Conservation (phyloP, 192 early-diverging fungal genomes). For the Backusella luteola region DNA sequence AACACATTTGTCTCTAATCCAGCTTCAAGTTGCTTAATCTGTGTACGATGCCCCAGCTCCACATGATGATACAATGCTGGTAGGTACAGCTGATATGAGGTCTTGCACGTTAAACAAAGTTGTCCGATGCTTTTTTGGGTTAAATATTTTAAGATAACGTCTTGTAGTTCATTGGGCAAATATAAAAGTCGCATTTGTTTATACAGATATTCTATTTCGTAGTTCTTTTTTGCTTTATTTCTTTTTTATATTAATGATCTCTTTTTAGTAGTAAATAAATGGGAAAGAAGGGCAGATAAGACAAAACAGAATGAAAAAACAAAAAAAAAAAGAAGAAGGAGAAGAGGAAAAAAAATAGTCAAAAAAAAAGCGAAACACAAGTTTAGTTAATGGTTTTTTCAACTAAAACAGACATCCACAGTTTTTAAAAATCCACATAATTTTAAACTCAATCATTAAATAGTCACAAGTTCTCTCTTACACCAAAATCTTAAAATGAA, state of each 20-base stretch:
- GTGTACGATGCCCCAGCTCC: neutral
- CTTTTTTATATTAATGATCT: neutral
- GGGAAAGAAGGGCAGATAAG: neutral
- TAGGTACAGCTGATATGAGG: neutral
- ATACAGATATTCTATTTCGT: neutral
- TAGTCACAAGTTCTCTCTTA: no score
- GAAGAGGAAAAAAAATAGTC: neutral
- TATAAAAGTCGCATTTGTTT: constrained; percentile 8
- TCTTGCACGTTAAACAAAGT: constrained; percentile 10
- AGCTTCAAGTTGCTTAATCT: constrained; percentile 1
- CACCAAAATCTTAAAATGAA: no score
- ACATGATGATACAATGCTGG: constrained; percentile 11
- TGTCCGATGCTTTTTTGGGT: neutral
- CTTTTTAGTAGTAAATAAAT: neutral
- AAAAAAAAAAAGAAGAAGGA: neutral
- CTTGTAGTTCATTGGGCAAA: constrained; percentile 5
- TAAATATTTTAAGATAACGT: neutral
- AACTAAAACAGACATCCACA: neutral
- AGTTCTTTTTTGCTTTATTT: neutral
- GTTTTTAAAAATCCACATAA: no score
- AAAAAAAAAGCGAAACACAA: neutral
- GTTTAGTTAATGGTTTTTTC: neutral
- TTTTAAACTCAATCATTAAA: no score
- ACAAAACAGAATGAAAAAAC: neutral
- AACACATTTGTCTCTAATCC: neutral